These are phyloP conservation scores for Aspergillus sp. DNA, from an alignment of 2,329 filamentous ascomycete genomes.

Conservation along the genomic window DNA sequence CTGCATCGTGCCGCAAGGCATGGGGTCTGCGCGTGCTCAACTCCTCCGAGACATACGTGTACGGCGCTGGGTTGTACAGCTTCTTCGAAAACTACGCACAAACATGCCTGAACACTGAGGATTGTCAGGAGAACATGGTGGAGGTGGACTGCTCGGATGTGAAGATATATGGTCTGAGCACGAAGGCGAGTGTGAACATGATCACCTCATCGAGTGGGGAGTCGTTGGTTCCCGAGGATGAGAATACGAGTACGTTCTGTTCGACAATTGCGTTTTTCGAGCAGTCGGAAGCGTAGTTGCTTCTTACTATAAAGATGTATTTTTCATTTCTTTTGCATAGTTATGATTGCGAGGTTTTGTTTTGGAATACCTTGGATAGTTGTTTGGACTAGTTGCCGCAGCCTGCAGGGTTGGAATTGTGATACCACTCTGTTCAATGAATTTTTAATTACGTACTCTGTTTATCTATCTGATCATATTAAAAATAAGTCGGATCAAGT, in stretches of 20 bases:
- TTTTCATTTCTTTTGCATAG: neutral
- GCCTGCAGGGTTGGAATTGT: no score
- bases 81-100: slow-evolving; percentile 80
- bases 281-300: slow-evolving; percentile 13
- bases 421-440: no score
- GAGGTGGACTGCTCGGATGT: slow-evolving; percentile 60
- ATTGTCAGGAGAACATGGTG: slow-evolving; percentile 73
- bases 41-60: slow-evolving; percentile 61
- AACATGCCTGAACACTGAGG: slow-evolving; percentile 58
- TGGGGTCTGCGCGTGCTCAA: slow-evolving; percentile 68
- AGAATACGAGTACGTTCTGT: slow-evolving; percentile 39
- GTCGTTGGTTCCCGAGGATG: slow-evolving; percentile 30
- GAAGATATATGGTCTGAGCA: slow-evolving; percentile 62
- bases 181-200: slow-evolving; percentile 70
- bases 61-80: slow-evolving; percentile 68
- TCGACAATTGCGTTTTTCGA: slow-evolving; percentile 41
- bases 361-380: no score
- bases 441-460: no score
- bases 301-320: neutral
- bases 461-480: no score
- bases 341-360: no score
- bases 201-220: slow-evolving; percentile 43
- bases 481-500: no score
- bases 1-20: slow-evolving; percentile 59
- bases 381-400: no score